phyloP scores from a whole-genome alignment of 768 basidiomycete species.

The Hysterangium stoloniferum region DNA sequence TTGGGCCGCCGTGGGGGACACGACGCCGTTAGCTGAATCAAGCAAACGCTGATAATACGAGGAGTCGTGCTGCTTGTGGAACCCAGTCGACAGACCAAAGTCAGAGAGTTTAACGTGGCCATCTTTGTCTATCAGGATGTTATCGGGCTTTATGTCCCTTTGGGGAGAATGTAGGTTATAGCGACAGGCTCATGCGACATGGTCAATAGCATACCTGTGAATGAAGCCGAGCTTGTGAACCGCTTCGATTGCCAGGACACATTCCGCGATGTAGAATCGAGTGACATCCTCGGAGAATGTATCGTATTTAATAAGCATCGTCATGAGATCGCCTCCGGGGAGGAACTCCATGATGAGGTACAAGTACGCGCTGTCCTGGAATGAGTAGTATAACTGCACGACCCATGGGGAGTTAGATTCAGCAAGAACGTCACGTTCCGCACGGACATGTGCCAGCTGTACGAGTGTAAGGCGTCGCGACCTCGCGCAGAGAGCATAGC shows the following conservation, averaged over 20 bases:
- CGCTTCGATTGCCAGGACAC: conserved; percentile 93
- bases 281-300: conserved; percentile 98
- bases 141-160: conserved; percentile 99
- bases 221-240: conserved; percentile 97
- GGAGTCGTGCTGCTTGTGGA: conserved; percentile 96
- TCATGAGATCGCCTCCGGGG: conserved; percentile 98
- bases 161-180: neutral
- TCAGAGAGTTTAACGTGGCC: conserved; percentile 98
- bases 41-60: conserved; percentile 88
- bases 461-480: neutral
- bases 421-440: conserved; percentile 93
- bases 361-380: conserved; percentile 86
- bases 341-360: conserved; percentile 99
- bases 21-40: conserved; percentile 50
- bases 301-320: conserved; percentile 99
- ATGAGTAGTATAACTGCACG: conserved; percentile 96
- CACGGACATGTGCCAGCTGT: conserved; percentile 94
- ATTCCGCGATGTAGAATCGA: conserved; percentile 98
- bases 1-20: conserved; percentile 23
- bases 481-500: neutral
- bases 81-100: conserved; percentile 98
- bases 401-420: conserved; percentile 96
- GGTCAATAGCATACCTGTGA: conserved; percentile 59
- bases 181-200: neutral
- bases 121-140: conserved; percentile 95